A percentile compares a stretch with the other conserved stretches of the same genome.
Conservation (phyloP, 2,329 filamentous ascomycete genomes). For the Alternaria viburni region DNA sequence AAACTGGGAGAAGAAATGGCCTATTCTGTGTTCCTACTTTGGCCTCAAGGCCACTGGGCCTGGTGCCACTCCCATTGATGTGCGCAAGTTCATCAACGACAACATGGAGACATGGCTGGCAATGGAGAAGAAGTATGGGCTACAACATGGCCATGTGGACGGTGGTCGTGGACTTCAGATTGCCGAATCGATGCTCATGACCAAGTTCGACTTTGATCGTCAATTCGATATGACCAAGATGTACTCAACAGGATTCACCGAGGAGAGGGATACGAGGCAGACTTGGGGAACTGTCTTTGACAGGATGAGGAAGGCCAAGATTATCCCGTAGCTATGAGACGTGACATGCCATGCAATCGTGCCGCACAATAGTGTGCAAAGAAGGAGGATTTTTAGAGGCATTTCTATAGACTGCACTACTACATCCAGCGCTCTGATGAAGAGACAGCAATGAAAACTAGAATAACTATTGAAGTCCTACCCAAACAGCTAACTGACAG, state of each 20-base stretch:
- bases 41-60: conserved; percentile 50
- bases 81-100: conserved; percentile 38
- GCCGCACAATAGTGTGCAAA: too few relatives aligned
- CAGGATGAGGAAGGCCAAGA: conserved; percentile 51
- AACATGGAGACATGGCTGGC: conserved; percentile 31
- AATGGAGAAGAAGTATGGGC: conserved; percentile 30
- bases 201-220: conserved; percentile 54
- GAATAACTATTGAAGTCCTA: background rate
- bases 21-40: conserved; percentile 54
- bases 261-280: conserved; percentile 49
- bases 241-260: conserved; percentile 51
- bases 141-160: conserved; percentile 50
- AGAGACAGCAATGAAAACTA: background rate
- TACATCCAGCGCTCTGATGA: background rate
- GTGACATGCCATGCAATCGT: background rate
- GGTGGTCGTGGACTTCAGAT: conserved; percentile 45
- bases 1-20: conserved; percentile 54
- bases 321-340: conserved; percentile 44
- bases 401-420: background rate
- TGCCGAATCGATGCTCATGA: conserved; percentile 54
- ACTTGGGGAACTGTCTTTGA: conserved; percentile 55
- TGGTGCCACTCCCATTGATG: conserved; percentile 19
- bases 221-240: conserved; percentile 55
- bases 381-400: too few relatives aligned
- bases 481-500: background rate